Evolutionary conservation across 2,329 filamentous ascomycete species (phyloP), one percentile per base, ranked within the genome.

Genomic region (Truncatella angustata): DNA sequence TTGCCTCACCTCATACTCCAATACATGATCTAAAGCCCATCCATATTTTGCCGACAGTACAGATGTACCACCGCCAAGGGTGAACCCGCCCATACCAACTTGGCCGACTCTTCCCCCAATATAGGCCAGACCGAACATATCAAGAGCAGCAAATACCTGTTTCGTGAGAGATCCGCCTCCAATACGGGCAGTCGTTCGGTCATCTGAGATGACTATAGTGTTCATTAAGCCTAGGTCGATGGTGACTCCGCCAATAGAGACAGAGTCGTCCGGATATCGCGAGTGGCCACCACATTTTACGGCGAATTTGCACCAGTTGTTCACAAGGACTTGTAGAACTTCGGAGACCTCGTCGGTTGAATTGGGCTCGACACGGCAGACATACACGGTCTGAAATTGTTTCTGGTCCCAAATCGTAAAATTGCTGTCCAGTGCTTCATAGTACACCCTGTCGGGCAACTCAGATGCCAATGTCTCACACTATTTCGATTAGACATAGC

Each of bases 211-310:
- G 5, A 48, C 34, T 1, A 67, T 60, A n/a, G 55, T 48, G 43
- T 63, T 64, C 46, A 71, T 54, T 16, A 56, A 58, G 32, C 62
- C 58, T 11, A 70, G 51, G 49, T 60, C 62, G 39, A 70, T 61
- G 2, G 67, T 68, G 36, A 70, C 64, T n/a, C 69, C 67, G 14
- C 59, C 58, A 2, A 60, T 50, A 2, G 63, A 62, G 40, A 61
- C 68, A 0, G 66, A 67, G 14, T 63, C 66, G 37, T 67, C 66
- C 4, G 64, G 58, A 24, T 64, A 62, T 3, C 63, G 59, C 35
- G 64, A 60, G 53, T 71, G 68, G 12, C 68, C 67, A 21, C 69
- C 68, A 44, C 67, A 61, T 45, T 68, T 69, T 4, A 70, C 65
- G 1, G 67, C 62, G 40, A 71, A 71, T 9, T 45, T 24, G 34